phyloP scores from a whole-genome alignment of 2,329 filamentous ascomycete genomes.

The Coniella vitis region DNA sequence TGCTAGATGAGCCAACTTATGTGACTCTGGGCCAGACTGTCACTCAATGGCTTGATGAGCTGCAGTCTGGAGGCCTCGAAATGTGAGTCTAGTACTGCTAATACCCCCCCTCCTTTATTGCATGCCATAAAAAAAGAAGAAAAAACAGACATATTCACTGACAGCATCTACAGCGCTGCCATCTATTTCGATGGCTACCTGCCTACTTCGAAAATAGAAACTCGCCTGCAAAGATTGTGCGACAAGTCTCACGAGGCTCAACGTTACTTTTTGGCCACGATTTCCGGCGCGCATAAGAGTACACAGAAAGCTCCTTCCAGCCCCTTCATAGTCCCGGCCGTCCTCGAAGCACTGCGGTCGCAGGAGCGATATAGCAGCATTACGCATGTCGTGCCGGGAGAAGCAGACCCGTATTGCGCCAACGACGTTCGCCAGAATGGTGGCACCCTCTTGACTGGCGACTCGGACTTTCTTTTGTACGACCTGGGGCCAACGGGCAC shows the following conservation, averaged over 20 bases:
- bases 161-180: constrained; percentile 41
- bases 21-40: constrained; percentile 17
- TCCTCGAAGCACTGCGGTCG: constrained; percentile 61
- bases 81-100: constrained; percentile 12
- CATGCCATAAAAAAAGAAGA: too few relatives aligned
- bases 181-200: constrained; percentile 86
- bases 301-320: constrained; percentile 29
- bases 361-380: constrained; percentile 35
- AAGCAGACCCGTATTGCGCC: constrained; percentile 80
- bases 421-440: constrained; percentile 46
- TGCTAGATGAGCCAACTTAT: constrained; percentile 19
- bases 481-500: constrained; percentile 55
- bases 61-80: constrained; percentile 12
- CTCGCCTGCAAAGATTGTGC: constrained; percentile 55
- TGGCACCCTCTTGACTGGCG: constrained; percentile 65
- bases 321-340: constrained; percentile 69
- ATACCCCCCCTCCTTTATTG: neutral
- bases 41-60: constrained; percentile 19
- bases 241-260: constrained; percentile 51
- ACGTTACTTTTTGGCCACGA: constrained; percentile 34
- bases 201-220: constrained; percentile 56
- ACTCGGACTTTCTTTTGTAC: constrained; percentile 78
- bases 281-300: neutral
- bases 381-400: constrained; percentile 63
- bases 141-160: neutral